Conservation (phyloP, 352 stramenopile genomes). For the Elongisporangium prolatum region DNA sequence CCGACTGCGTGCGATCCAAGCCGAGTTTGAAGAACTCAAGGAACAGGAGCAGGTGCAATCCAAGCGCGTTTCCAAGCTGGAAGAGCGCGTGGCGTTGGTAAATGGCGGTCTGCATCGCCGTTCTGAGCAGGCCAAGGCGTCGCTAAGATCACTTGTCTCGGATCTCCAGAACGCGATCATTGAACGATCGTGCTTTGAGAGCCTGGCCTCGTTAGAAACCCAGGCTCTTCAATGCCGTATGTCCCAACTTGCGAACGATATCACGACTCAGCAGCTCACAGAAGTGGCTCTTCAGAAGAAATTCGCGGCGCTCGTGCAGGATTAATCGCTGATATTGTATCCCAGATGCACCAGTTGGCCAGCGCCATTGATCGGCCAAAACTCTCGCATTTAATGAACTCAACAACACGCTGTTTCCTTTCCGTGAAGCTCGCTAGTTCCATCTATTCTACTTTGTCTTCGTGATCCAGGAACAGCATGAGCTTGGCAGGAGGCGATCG, state of each 20-base stretch:
- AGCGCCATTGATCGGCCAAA: not conserved
- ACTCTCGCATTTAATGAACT: not conserved
- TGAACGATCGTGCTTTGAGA: conserved; percentile 63
- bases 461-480: conserved; percentile 38
- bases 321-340: conserved; percentile 5
- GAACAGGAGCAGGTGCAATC: conserved; percentile 46
- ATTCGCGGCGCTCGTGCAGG: conserved; percentile 45
- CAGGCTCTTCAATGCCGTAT: conserved; percentile 60
- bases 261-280: conserved; percentile 69
- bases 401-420: not conserved
- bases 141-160: conserved; percentile 29
- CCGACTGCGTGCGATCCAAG: conserved; percentile 42
- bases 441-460: conserved; percentile 16
- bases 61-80: conserved; percentile 72
- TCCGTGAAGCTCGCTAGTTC: not conserved
- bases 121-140: conserved; percentile 26
- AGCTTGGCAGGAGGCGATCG: conserved; percentile 29
- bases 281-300: conserved; percentile 80
- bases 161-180: conserved; percentile 57
- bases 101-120: conserved; percentile 58
- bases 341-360: not conserved
- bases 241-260: conserved; percentile 53
- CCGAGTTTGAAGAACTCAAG: conserved; percentile 66
- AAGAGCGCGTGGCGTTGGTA: conserved; percentile 58
- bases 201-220: conserved; percentile 48